Evolutionary conservation across 1,284 basidiomycete genomes (phyloP).

Genomic region (Athelia psychrophila): DNA sequence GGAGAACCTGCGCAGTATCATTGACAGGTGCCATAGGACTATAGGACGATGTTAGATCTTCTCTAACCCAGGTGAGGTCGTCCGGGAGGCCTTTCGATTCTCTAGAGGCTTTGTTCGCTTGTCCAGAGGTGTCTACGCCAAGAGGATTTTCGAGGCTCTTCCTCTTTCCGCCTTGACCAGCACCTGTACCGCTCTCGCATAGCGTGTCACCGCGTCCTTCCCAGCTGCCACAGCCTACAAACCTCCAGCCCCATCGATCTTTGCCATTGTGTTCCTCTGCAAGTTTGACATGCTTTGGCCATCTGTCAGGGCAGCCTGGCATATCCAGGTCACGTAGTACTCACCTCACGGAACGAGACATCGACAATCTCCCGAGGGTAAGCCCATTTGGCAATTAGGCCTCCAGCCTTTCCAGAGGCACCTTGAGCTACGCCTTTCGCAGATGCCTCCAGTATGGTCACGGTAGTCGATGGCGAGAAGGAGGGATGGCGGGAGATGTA

Average conservation of each 20-base stretch:
- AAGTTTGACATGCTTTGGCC: slow-evolving; percentile 75
- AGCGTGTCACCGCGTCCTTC: slow-evolving; percentile 47
- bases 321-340: background rate
- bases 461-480: slow-evolving; percentile 35
- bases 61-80: slow-evolving; percentile 63
- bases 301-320: background rate
- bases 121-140: slow-evolving; percentile 28
- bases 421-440: slow-evolving; percentile 63
- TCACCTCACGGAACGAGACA: slow-evolving; percentile 58
- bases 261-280: slow-evolving; percentile 73
- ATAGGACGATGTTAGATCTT: slow-evolving; percentile 57
- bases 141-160: slow-evolving; percentile 56
- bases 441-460: slow-evolving; percentile 80
- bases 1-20: slow-evolving; percentile 80
- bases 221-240: slow-evolving; percentile 66
- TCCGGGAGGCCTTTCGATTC: slow-evolving; percentile 46
- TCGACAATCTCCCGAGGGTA: slow-evolving; percentile 75
- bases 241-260: slow-evolving; percentile 82
- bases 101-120: slow-evolving; percentile 11
- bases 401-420: slow-evolving; percentile 89
- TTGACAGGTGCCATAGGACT: slow-evolving; percentile 56
- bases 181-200: slow-evolving; percentile 20
- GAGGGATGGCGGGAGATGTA: slow-evolving; percentile 64
- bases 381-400: slow-evolving; percentile 85
- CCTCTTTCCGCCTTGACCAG: slow-evolving; percentile 28